A percentile compares a stretch with the other conserved stretches of the same genome.
Evolutionary conservation across 306 rosid species (phyloP).

Genomic region (Rosa multiflora): DNA sequence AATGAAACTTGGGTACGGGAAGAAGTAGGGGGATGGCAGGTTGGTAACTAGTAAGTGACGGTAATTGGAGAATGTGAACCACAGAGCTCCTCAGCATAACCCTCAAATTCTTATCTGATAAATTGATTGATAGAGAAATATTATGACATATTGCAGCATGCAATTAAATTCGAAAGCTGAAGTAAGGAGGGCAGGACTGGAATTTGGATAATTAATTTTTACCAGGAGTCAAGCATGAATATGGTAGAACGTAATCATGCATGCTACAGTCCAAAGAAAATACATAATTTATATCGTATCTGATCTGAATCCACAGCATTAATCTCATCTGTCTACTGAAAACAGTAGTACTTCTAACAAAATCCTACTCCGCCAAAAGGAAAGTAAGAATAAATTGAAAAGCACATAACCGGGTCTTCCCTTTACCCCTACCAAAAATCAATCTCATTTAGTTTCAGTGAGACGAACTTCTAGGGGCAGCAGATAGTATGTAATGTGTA

Average conservation of each 20-base stretch:
- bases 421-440: constrained; percentile 12
- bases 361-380: not conserved
- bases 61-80: not conserved
- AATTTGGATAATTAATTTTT: not conserved
- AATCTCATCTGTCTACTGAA: not conserved
- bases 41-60: not conserved
- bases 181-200: not conserved
- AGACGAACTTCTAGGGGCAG: constrained; percentile 72
- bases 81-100: not conserved
- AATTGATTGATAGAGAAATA: not conserved
- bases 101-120: constrained; percentile 5
- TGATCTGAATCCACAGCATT: not conserved
- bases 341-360: not conserved
- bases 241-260: not conserved
- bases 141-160: not conserved
- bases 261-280: not conserved
- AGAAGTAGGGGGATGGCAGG: not conserved
- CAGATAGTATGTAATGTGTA: constrained; percentile 68
- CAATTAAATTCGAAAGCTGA: not conserved
- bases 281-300: not conserved
- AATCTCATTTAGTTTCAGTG: constrained; percentile 38
- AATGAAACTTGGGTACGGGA: not conserved
- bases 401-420: not conserved
- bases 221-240: not conserved
- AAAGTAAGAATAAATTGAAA: not conserved